These are phyloP conservation scores for Thelephora terrestris DNA, from an alignment of 1,284 basidiomycete species.

Conservation along the genomic window DNA sequence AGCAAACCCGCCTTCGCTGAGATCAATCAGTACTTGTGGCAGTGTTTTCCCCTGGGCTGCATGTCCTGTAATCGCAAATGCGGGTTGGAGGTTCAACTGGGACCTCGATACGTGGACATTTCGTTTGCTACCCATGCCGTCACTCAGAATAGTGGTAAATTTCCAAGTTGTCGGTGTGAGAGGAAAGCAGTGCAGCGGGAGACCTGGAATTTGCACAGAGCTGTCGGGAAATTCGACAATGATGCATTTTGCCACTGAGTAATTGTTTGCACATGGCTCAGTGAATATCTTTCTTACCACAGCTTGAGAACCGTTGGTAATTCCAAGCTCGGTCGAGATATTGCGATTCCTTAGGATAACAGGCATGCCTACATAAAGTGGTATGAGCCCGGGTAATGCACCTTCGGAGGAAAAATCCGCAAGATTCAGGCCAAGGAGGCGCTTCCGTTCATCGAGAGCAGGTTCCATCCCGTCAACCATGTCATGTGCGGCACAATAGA, in stretches of 20 bases:
- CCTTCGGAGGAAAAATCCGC: constrained; percentile 20
- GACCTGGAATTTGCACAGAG: constrained; percentile 9
- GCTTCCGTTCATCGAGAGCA: constrained; percentile 18
- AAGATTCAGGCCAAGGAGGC: constrained; percentile 21
- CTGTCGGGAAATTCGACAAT: constrained; percentile 18
- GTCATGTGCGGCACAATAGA: constrained; percentile 1
- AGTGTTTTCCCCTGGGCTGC: constrained; percentile 10
- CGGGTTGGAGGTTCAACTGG: constrained; percentile 9
- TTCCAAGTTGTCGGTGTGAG: constrained; percentile 12
- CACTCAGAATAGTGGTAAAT: constrained; percentile 8
- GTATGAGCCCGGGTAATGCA: constrained; percentile 17
- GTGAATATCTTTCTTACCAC: constrained; percentile 12
- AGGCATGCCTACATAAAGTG: constrained; percentile 26
- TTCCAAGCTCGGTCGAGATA: no score
- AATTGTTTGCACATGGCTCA: neutral
- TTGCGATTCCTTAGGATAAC: constrained; percentile 21
- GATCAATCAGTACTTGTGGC: constrained; percentile 6
- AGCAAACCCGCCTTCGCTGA: constrained; percentile 6
- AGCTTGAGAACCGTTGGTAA: constrained; percentile 22
- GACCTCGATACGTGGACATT: neutral
- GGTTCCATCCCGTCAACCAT: constrained; percentile 13
- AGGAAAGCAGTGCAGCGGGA: constrained; percentile 14
- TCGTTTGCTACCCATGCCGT: neutral
- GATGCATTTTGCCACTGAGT: constrained; percentile 4
- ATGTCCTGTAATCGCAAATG: constrained; percentile 8